These are phyloP conservation scores for Pythium phragmitis DNA, from an alignment of 352 stramenopile genomes.

Conservation along the genomic window DNA sequence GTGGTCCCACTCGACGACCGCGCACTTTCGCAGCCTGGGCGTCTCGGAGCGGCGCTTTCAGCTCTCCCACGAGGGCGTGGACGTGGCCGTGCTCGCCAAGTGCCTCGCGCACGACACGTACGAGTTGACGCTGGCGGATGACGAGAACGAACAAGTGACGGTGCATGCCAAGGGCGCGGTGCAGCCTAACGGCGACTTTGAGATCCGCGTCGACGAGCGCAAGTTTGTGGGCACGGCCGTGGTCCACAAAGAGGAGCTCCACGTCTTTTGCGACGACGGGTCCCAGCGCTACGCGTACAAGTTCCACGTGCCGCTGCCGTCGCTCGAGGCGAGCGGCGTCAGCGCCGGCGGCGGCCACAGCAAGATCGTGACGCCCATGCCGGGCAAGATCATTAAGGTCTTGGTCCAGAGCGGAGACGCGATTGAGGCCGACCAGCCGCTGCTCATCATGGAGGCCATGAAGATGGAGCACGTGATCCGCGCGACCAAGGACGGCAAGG, in stretches of 20 bases:
- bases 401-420: conserved; percentile 83
- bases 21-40: conserved; percentile 64
- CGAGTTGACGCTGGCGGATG: conserved; percentile 35
- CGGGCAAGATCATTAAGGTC: conserved; percentile 93
- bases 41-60: conserved; percentile 49
- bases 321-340: conserved; percentile 34
- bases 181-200: conserved; percentile 51
- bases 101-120: conserved; percentile 42
- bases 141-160: conserved; percentile 18
- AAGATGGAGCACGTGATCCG: conserved; percentile 95
- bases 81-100: conserved; percentile 43
- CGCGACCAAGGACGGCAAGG: conserved; percentile 64
- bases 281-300: conserved; percentile 79
- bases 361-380: conserved; percentile 91
- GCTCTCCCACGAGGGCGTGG: conserved; percentile 43
- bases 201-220: conserved; percentile 64
- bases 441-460: conserved; percentile 97
- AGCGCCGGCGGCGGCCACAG: conserved; percentile 37
- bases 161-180: conserved; percentile 36
- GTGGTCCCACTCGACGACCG: conserved; percentile 51
- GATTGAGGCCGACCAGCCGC: conserved; percentile 85
- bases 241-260: conserved; percentile 62
- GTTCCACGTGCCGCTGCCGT: conserved; percentile 71
- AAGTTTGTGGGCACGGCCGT: conserved; percentile 67
- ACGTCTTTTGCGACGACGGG: conserved; percentile 79